phyloP scores from a whole-genome alignment of 1,139 yeast species.

The Diutina sp. region DNA sequence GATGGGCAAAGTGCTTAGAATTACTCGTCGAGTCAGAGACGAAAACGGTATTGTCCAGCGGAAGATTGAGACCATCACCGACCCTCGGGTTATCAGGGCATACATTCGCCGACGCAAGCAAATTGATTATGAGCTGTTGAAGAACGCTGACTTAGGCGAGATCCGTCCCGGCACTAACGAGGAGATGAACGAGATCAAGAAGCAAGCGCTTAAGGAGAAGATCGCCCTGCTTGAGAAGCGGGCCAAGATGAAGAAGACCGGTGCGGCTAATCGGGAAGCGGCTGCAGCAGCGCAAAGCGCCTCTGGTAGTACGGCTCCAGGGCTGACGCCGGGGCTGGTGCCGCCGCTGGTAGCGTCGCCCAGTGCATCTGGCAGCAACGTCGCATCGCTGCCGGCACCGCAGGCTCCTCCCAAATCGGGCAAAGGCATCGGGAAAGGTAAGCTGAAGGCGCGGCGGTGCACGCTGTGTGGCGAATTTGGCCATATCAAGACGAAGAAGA shows the following conservation, averaged over 20 bases:
- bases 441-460: constrained; percentile 75
- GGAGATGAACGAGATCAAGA: constrained; percentile 68
- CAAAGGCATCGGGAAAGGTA: constrained; percentile 47
- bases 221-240: constrained; percentile 75
- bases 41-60: constrained; percentile 81
- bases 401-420: constrained; percentile 37
- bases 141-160: constrained; percentile 46
- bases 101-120: constrained; percentile 71
- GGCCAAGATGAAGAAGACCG: constrained; percentile 30
- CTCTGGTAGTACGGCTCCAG: not conserved
- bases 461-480: constrained; percentile 94
- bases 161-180: constrained; percentile 75
- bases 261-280: constrained; percentile 25
- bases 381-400: constrained; percentile 30
- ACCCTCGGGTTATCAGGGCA: constrained; percentile 79
- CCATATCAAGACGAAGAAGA: constrained; percentile 80
- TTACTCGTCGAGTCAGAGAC: constrained; percentile 73
- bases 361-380: constrained; percentile 33
- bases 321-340: not conserved
- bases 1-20: constrained; percentile 41
- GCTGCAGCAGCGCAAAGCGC: constrained; percentile 15
- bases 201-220: constrained; percentile 71
- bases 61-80: constrained; percentile 63
- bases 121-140: constrained; percentile 54
- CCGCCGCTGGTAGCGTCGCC: not conserved